Conservation (phyloP, 495 filamentous ascomycete species). For the Lasiosphaeriaceae sp. region DNA sequence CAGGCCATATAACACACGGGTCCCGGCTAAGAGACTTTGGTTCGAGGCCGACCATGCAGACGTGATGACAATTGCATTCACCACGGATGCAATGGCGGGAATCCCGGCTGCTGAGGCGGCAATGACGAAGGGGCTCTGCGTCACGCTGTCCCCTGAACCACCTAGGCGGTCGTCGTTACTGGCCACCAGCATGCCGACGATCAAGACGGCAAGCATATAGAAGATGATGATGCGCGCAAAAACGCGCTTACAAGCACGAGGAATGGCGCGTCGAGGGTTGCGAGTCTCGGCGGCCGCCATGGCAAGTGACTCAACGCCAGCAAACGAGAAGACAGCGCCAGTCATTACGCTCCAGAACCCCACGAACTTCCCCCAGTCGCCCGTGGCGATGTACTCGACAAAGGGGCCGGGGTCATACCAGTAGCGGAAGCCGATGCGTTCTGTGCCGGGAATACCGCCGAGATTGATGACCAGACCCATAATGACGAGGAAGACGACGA, state of each 20-base stretch:
- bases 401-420: constrained; percentile 71
- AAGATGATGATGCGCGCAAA: constrained; percentile 70
- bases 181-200: constrained; percentile 69
- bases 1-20: constrained; percentile 59
- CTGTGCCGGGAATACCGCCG: constrained; percentile 56
- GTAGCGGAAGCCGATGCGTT: constrained; percentile 59
- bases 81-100: constrained; percentile 55
- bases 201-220: constrained; percentile 66
- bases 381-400: constrained; percentile 52
- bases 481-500: constrained; percentile 62
- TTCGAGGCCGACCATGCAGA: constrained; percentile 70
- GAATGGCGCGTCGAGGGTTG: constrained; percentile 68
- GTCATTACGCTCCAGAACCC: constrained; percentile 59
- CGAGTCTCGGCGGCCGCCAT: constrained; percentile 72
- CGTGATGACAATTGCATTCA: constrained; percentile 66
- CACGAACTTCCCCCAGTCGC: constrained; percentile 50
- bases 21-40: constrained; percentile 58
- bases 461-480: constrained; percentile 65
- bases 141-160: constrained; percentile 41
- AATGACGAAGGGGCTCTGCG: constrained; percentile 70
- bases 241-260: constrained; percentile 63
- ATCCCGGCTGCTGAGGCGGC: constrained; percentile 65
- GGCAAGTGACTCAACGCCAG: constrained; percentile 54
- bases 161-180: constrained; percentile 50
- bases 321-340: constrained; percentile 57